phyloP scores from a whole-genome alignment of 2,329 filamentous ascomycete genomes.

The Diplodia intermedia region DNA sequence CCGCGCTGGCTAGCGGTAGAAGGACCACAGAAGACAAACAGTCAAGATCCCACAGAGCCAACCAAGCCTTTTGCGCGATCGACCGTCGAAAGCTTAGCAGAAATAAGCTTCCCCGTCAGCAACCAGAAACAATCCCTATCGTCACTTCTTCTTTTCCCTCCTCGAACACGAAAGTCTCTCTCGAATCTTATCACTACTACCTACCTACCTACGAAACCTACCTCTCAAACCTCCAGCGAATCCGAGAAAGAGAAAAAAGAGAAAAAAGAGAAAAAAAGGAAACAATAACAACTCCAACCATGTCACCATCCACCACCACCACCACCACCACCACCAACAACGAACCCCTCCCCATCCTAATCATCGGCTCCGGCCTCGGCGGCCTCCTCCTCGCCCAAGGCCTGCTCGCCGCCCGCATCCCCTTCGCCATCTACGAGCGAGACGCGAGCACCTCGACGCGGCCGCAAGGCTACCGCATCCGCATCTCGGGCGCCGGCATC shows the following conservation, averaged over 20 bases:
- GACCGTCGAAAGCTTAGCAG: neutral
- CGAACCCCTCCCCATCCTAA: constrained; percentile 48
- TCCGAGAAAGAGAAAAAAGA: no score
- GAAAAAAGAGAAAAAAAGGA: no score
- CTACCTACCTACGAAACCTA: neutral
- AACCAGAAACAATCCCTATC: neutral
- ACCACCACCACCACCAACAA: no score
- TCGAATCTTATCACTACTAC: neutral
- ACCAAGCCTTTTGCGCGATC: neutral
- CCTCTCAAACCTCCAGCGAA: neutral
- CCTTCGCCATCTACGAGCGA: constrained; percentile 48
- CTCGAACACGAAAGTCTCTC: no score
- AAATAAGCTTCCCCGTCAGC: neutral
- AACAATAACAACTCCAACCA: neutral
- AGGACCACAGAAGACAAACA: neutral
- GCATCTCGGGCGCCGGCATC: constrained; percentile 39
- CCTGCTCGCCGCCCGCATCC: constrained; percentile 42
- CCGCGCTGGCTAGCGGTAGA: neutral
- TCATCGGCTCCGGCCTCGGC: constrained; percentile 44
- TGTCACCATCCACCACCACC: neutral
- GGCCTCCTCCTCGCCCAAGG: constrained; percentile 44
- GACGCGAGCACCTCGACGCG: constrained; percentile 62
- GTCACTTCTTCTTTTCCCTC: neutral
- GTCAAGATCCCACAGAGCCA: neutral
- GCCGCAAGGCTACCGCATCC: constrained; percentile 67